phyloP scores from a whole-genome alignment of 257 asterid genomes.

The Petunia secreta region DNA sequence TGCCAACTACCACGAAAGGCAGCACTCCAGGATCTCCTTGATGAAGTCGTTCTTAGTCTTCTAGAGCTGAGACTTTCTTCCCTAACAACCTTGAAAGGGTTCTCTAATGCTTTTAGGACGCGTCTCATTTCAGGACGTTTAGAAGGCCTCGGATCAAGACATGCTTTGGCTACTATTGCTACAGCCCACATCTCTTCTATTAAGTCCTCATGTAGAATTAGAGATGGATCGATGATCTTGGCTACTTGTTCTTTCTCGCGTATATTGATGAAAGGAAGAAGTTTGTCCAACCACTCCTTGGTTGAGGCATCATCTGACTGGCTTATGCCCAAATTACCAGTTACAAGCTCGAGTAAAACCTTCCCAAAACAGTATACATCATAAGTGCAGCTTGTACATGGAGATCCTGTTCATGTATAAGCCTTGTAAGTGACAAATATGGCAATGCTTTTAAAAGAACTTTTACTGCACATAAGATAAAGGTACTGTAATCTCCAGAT shows the following conservation, averaged over 20 bases:
- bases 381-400: slow-evolving; percentile 47
- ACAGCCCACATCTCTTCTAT: slow-evolving; percentile 77
- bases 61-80: slow-evolving; percentile 57
- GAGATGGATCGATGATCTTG: slow-evolving; percentile 60
- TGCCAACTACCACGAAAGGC: slow-evolving; percentile 66
- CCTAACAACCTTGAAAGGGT: slow-evolving; percentile 72
- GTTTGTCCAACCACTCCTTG: slow-evolving; percentile 54
- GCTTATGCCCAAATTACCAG: slow-evolving; percentile 62
- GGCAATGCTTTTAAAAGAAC: no score
- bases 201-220: slow-evolving; percentile 65
- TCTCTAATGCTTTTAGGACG: slow-evolving; percentile 65
- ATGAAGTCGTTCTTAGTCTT: slow-evolving; percentile 46
- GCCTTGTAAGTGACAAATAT: neutral
- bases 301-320: slow-evolving; percentile 41
- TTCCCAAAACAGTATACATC: slow-evolving; percentile 78
- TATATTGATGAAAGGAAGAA: slow-evolving; percentile 46
- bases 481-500: no score
- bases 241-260: slow-evolving; percentile 51
- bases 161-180: slow-evolving; percentile 68
- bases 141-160: slow-evolving; percentile 62
- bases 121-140: slow-evolving; percentile 69
- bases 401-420: slow-evolving; percentile 41
- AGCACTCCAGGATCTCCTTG: slow-evolving; percentile 56
- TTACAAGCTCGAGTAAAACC: slow-evolving; percentile 69
- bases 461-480: no score